Evolutionary conservation across 2,329 filamentous ascomycete species (phyloP).

Genomic region (Scedosporium boydii): DNA sequence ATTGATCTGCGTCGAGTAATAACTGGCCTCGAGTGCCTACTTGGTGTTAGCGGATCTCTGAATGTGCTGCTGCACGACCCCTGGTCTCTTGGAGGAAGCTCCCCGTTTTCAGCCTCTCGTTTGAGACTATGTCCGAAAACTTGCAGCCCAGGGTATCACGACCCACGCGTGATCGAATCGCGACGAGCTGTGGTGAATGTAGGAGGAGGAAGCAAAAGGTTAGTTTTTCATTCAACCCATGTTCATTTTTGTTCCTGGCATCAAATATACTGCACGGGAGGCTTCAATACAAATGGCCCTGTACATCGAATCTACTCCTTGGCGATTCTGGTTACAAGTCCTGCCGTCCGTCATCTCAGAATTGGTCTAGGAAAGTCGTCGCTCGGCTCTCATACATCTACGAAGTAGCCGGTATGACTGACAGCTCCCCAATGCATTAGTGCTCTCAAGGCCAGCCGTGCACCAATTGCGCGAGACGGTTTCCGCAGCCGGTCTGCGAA

Average conservation of each 20-base stretch:
- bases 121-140: constrained; percentile 23
- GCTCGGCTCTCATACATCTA: neutral
- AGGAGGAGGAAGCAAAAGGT: constrained; percentile 43
- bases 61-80: neutral
- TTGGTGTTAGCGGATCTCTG: neutral
- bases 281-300: neutral
- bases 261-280: neutral
- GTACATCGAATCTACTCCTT: neutral
- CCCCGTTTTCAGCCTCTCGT: neutral
- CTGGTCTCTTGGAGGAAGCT: neutral
- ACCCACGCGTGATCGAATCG: neutral
- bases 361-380: neutral
- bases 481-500: constrained; percentile 40
- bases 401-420: neutral
- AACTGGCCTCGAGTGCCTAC: neutral
- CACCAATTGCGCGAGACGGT: constrained; percentile 41
- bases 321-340: neutral
- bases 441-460: constrained; percentile 46
- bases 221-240: constrained; percentile 7
- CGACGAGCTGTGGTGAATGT: constrained; percentile 40
- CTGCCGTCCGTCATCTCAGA: neutral
- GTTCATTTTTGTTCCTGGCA: neutral
- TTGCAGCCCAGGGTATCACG: constrained; percentile 15
- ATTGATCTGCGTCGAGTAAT: too few relatives aligned
- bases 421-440: constrained; percentile 19